These are phyloP conservation scores for Combretum micranthum DNA, from an alignment of 345 rosid genomes.

Conservation along the genomic window DNA sequence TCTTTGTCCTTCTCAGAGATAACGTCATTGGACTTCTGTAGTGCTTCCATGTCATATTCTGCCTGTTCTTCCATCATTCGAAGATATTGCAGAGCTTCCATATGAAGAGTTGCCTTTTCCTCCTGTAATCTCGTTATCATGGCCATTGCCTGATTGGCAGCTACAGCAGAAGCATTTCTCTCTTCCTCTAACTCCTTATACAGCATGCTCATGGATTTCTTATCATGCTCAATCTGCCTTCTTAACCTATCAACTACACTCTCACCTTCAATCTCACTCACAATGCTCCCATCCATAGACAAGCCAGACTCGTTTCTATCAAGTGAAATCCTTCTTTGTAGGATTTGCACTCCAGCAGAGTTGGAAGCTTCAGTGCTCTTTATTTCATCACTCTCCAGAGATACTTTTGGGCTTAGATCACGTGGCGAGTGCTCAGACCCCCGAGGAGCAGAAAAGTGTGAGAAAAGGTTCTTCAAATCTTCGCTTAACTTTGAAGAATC, in stretches of 20 bases:
- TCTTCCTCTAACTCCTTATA: slow-evolving; percentile 93
- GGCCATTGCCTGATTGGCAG: slow-evolving; percentile 96
- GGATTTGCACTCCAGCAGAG: slow-evolving; percentile 40
- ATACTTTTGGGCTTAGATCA: slow-evolving; percentile 57
- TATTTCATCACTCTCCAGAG: slow-evolving; percentile 39
- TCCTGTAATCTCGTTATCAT: slow-evolving; percentile 97
- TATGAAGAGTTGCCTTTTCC: slow-evolving; percentile 80
- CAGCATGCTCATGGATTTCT: slow-evolving; percentile 39
- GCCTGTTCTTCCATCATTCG: slow-evolving; percentile 86
- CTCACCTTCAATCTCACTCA: slow-evolving; percentile 93
- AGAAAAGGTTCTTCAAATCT: slow-evolving; percentile 58
- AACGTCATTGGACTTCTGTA: slow-evolving; percentile 69
- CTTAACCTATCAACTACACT: slow-evolving; percentile 59
- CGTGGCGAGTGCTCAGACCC: slow-evolving; percentile 47
- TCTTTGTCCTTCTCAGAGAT: slow-evolving; percentile 74
- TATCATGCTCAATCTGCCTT: slow-evolving; percentile 82
- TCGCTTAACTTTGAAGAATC: slow-evolving; percentile 70
- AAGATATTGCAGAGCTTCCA: slow-evolving; percentile 87
- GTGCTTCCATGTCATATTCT: slow-evolving; percentile 89
- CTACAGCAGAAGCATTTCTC: slow-evolving; percentile 77
- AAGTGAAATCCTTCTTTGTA: slow-evolving; percentile 59
- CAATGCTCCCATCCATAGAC: slow-evolving; percentile 70
- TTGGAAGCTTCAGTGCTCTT: slow-evolving; percentile 35
- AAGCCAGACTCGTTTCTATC: slow-evolving; percentile 85
- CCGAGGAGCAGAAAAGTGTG: slow-evolving; percentile 68